A percentile compares a stretch with the other conserved stretches of the same genome.
These are phyloP conservation scores for Trichoderma sp. DNA, from an alignment of 2,329 filamentous ascomycete species.

Conservation along the genomic window DNA sequence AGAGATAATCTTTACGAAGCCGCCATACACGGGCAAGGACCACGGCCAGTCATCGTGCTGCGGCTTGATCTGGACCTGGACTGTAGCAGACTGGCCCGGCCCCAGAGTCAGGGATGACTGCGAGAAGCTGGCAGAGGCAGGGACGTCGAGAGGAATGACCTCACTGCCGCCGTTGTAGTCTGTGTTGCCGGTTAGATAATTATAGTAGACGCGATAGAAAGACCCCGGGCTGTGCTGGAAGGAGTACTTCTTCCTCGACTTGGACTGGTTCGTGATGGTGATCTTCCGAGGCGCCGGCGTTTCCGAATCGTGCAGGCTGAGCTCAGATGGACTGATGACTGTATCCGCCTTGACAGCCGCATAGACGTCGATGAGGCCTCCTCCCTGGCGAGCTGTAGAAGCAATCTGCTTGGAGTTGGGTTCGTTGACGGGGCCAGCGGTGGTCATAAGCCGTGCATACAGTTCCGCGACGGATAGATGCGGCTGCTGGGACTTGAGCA, in stretches of 20 bases:
- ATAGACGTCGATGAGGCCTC: constrained; percentile 4
- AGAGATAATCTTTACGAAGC: not conserved
- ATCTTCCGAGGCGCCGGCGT: constrained; percentile 2
- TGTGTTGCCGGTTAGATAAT: not conserved
- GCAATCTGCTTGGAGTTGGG: not conserved
- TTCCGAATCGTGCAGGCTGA: constrained; percentile 8
- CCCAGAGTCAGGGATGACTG: not conserved
- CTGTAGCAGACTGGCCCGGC: not conserved
- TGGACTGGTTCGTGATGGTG: constrained; percentile 13
- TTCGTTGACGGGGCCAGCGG: not conserved
- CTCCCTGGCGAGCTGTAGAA: constrained; percentile 7
- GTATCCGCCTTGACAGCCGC: not conserved
- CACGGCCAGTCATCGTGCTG: not conserved
- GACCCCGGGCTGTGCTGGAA: not conserved
- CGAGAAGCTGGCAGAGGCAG: constrained; percentile 1
- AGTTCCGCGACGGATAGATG: not conserved
- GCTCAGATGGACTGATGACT: not conserved
- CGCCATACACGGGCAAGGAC: not conserved
- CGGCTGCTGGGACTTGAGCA: constrained; percentile 30
- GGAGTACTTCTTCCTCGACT: not conserved
- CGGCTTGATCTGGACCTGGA: constrained; percentile 1
- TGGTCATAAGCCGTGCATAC: not conserved
- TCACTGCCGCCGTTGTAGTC: not conserved
- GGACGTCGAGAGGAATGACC: not conserved
- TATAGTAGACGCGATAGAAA: not conserved